Conservation (phyloP, 768 basidiomycete genomes). For the Lactifluus echinatus region DNA sequence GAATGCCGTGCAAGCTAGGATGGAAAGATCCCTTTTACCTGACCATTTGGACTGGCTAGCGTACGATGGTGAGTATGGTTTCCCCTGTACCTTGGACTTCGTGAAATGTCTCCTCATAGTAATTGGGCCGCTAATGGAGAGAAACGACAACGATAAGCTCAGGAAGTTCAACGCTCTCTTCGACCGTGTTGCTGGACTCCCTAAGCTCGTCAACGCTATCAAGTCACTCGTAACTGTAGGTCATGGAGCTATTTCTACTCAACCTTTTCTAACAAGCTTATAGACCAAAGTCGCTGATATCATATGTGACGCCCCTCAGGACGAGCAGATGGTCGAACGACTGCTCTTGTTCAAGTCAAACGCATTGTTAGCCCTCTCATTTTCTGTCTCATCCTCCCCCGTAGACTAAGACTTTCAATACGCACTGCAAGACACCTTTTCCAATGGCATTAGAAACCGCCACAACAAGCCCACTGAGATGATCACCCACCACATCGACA, state of each 20-base stretch:
- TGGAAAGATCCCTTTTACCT: conserved; percentile 44
- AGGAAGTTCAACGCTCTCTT: conserved; percentile 54
- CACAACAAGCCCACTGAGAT: conserved; percentile 84
- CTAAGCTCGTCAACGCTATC: conserved; percentile 52
- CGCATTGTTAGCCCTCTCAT: conserved; percentile 40
- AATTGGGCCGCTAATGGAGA: conserved; percentile 43
- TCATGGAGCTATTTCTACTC: background rate
- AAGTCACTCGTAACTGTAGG: conserved; percentile 50
- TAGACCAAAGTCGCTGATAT: conserved; percentile 55
- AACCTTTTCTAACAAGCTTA: background rate
- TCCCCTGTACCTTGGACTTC: background rate
- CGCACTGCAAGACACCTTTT: conserved; percentile 64
- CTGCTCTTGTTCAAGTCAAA: conserved; percentile 61
- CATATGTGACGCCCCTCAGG: conserved; percentile 50
- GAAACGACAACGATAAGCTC: conserved; percentile 37
- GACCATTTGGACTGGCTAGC: conserved; percentile 38
- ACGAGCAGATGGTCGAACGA: conserved; percentile 73
- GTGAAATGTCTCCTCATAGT: conserved; percentile 30
- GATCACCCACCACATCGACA: conserved; percentile 87
- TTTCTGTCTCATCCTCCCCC: conserved; percentile 40
- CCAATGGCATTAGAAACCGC: conserved; percentile 61
- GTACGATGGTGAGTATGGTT: conserved; percentile 28
- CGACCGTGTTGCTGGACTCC: conserved; percentile 44
- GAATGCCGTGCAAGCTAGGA: conserved; percentile 41
- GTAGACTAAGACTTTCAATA: conserved; percentile 46